phyloP scores from a whole-genome alignment of 2,329 filamentous ascomycete species.

The Neophaeococcomyces mojaviensis region DNA sequence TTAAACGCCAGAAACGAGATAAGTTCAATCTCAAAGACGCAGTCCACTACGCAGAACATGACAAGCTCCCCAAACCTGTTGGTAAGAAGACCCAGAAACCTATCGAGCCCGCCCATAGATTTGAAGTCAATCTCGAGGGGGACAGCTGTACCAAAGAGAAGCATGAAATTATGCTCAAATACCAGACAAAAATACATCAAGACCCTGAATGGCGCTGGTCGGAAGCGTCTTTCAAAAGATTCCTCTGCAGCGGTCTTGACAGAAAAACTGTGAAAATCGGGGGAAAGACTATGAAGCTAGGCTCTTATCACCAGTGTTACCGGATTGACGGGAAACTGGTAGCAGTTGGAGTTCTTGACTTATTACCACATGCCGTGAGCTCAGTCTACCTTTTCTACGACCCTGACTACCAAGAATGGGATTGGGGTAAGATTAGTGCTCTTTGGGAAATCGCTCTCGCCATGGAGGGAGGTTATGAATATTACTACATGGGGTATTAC shows the following conservation, averaged over 20 bases:
- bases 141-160: slow-evolving; percentile 42
- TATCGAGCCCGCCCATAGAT: slow-evolving; percentile 42
- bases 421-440: slow-evolving; percentile 57
- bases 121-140: slow-evolving; percentile 41
- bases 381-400: slow-evolving; percentile 52
- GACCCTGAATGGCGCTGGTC: slow-evolving; percentile 39
- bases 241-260: slow-evolving; percentile 41
- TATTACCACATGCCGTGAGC: slow-evolving; percentile 41
- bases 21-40: slow-evolving; percentile 36
- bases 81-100: slow-evolving; percentile 37
- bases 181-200: slow-evolving; percentile 40
- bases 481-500: slow-evolving; percentile 63
- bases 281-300: slow-evolving; percentile 36
- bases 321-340: slow-evolving; percentile 42
- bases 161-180: slow-evolving; percentile 41
- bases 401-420: slow-evolving; percentile 52
- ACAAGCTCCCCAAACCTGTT: slow-evolving; percentile 35
- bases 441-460: slow-evolving; percentile 52
- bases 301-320: slow-evolving; percentile 46
- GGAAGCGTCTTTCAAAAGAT: slow-evolving; percentile 38
- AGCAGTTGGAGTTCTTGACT: slow-evolving; percentile 42
- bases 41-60: slow-evolving; percentile 40
- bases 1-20: slow-evolving; percentile 29
- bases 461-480: slow-evolving; percentile 47
- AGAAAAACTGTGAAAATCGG: slow-evolving; percentile 30